Base-by-base conservation (phyloP, 164 flowering plant genomes). In the Tinospora cordifolia region DNA sequence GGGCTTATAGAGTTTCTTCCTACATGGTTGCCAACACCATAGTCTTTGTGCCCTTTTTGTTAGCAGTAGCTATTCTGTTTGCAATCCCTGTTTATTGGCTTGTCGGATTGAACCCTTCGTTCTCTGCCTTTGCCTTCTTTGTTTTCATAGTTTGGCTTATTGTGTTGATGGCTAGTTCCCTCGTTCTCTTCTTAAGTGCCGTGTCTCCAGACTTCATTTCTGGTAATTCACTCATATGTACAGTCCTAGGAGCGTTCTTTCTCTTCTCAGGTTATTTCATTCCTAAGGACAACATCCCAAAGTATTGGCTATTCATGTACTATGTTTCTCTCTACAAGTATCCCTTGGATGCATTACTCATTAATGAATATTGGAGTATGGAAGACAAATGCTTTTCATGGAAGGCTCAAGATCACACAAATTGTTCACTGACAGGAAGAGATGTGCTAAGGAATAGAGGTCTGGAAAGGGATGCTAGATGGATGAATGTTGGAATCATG, bases 231-330 rank as follows among this genome's bases (percentile, higher is more conserved):
- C 82, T 91, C 0, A 86, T 92, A 38, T 87, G 97, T 1, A 67
- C 86, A 8, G 79, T 83, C 63, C 85, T 92, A 0, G 98, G 85
- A 1, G 89, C 81, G 0, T 95, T 91, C 79, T 95, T 95, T 63
- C 90, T 95, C 63, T 95, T 95, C 82, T 95, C 99, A 12, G 99
- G 99, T 22, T 92, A 92, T 79, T 95, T 95, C 84, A 91, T 95
- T 24, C 85, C 94, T 0, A 73, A 84, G 46, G 86, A 87, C 1
- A 84, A 87, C 66, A 67, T 95, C 75, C 99, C 99, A 14, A 89
- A 82, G 81, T 92, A 86, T 75, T 92, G 98, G 99, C 72, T 87
- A 15, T 85, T 87, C 76, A 87, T 92, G 97, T 88, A 95, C 72
- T 92, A 81, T 74, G 72, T 95, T 2, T 95, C 99, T 0, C 84